Evolutionary conservation across 495 filamentous ascomycete genomes (phyloP), one percentile per base, ranked within the genome.

Genomic region (Podospora conica): DNA sequence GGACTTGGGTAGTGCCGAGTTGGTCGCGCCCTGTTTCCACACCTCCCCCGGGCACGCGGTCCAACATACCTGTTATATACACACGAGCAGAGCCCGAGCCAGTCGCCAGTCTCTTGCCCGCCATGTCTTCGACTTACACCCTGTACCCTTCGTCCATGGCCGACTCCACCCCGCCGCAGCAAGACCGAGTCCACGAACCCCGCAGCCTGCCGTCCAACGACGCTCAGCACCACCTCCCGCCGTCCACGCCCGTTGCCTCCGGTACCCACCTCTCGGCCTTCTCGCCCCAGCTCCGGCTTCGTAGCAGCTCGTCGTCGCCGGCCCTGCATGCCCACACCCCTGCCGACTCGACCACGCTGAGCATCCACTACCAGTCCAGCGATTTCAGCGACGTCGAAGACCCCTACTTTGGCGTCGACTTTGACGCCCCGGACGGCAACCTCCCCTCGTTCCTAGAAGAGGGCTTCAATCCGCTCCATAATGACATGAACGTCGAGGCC

Each of bases 371-470:
- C 68, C 77, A 77, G 64, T 74, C 76, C 8, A 78, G 77, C 68
- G 75, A 79, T 29, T 72, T 76, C 66, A 77, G 73, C 69, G 77
- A 78, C 62, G 68, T 65, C 62, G 79, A 77, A 48, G 81, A 83
- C 65, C 75, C 74, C 9, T 79, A 79, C 66, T 73, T 78, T 53
- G 74, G 76, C 40, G 69, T 77, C 55, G 73, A 78, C 72, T 80
- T 80, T 59, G 68, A 67, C 63, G 64, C 70, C 57, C 9, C 72
- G 54, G 71, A 75, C 6, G 71, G 58, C 60, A 71, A 69, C 24
- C 69, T 70, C 8, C 78, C 79, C 15, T 70, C 71, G 20, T 82
- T 80, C 60, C 66, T 82, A 9, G 74, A 68, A 7, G 69, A 75
- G 56, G 56, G 67, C 22, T 65, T 67, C 28, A 56, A 66, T 28